A percentile compares a stretch with the other conserved stretches of the same genome.
Conservation (phyloP, 2,329 filamentous ascomycete species). For the Aspergillus pseudotamarii region DNA sequence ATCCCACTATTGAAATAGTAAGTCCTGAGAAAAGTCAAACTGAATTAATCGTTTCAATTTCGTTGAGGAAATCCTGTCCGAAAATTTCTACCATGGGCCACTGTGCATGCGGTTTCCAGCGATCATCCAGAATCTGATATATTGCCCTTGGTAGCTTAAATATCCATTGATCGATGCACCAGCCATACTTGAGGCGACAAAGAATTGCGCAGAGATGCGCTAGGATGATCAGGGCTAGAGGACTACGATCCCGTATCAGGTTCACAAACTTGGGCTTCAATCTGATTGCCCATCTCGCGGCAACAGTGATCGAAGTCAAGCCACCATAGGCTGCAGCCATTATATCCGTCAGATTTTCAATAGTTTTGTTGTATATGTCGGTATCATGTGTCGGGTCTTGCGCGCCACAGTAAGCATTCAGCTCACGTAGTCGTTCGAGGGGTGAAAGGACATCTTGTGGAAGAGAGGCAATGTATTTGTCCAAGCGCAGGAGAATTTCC, state of each 20-base stretch:
- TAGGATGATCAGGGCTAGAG: constrained; percentile 58
- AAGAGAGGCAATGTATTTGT: constrained; percentile 24
- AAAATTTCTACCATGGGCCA: constrained; percentile 37
- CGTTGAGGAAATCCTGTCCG: constrained; percentile 23
- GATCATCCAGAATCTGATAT: constrained; percentile 34
- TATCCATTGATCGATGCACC: constrained; percentile 71
- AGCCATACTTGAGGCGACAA: constrained; percentile 59
- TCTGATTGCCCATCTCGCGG: constrained; percentile 42
- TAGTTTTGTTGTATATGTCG: constrained; percentile 25
- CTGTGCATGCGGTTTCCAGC: constrained; percentile 33
- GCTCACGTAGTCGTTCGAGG: constrained; percentile 28
- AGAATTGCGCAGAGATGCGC: constrained; percentile 64
- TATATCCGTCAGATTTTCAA: constrained; percentile 32
- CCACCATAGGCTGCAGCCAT: constrained; percentile 28
- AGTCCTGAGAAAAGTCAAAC: background rate
- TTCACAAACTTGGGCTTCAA: constrained; percentile 39
- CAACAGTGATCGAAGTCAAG: constrained; percentile 57
- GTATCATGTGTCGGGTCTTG: constrained; percentile 27
- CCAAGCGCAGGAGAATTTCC: constrained; percentile 30
- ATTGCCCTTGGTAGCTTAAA: constrained; percentile 68
- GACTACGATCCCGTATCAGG: constrained; percentile 39
- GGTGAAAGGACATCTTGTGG: constrained; percentile 23
- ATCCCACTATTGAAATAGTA: background rate
- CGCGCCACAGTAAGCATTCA: constrained; percentile 28
- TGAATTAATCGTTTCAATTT: background rate